Base-by-base conservation (phyloP, 495 filamentous ascomycete species). In the Lasiosphaeriaceae sp. region DNA sequence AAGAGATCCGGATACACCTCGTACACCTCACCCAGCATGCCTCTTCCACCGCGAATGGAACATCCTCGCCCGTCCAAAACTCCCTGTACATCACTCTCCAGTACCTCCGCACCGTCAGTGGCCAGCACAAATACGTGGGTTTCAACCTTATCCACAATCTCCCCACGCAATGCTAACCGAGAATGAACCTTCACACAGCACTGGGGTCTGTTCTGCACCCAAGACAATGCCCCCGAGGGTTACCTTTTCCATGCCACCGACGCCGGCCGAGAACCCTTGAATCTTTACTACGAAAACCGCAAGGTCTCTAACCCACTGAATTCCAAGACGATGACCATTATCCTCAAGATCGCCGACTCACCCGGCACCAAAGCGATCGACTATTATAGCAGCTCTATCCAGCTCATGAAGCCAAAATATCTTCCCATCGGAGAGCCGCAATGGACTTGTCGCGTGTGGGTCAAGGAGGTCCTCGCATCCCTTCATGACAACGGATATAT, bases 401-500 rank as follows among this genome's bases (percentile, higher is more conserved):
- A 12, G 8, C 52, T 47, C 52, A 52, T 52, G 50, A 19, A 52
- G 14, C 50, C 50, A 24, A 2, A 16, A 39, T 41, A 41, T 21
- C 50, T 52, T 23, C 50, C 50, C 19, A 24, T 2, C 8, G 50
- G 50, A 21, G 50, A 52, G 19, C 2, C 2, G 7, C 29, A 43
- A 39, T 52, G 50, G 50, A 52, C 50, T 29, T 52, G 50, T 29
- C 50, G 50, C 16, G 50, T 52, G 3, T 52, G 50, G 50, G 50
- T 52, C 31, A 52, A 52, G 31, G 50, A 52, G 34, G 50, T 52
- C 34, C n/a, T 52, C 2, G 19, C 12, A 2, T 24, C 19, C 8
- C 26, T 52, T 2, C 29, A 37, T 2, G 12, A 52, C 3, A 52
- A 43, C n/a, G 22, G 21, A 19, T 39, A 48, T 44, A 22, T 39